Evolutionary conservation across 106 monocot species (phyloP).

Genomic region (Cymbidium sinense): DNA sequence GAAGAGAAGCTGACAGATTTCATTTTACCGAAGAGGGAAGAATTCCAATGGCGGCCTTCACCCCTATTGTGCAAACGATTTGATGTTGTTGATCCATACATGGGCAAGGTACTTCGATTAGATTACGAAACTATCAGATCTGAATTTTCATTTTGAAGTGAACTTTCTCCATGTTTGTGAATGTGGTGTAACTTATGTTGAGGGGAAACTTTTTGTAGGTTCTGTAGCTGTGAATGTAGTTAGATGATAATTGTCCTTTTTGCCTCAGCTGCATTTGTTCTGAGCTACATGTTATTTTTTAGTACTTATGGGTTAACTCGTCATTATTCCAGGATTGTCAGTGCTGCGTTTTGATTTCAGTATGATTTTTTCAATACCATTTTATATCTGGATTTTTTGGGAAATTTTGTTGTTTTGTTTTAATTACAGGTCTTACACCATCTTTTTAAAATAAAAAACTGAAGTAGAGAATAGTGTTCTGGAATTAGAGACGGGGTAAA

Average conservation of each 20-base stretch:
- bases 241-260: not conserved
- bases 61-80: slow-evolving; percentile 94
- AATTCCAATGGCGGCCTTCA: slow-evolving; percentile 84
- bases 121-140: not conserved
- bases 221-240: not conserved
- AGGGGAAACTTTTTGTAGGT: not conserved
- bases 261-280: not conserved
- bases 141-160: not conserved
- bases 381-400: not conserved
- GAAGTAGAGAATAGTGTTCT: too few relatives aligned
- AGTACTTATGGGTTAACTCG: not conserved
- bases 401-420: not conserved
- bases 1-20: slow-evolving; percentile 30
- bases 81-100: slow-evolving; percentile 89
- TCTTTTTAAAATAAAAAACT: not conserved
- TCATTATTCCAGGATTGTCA: not conserved
- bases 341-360: not conserved
- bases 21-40: slow-evolving; percentile 65
- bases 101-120: slow-evolving; percentile 74
- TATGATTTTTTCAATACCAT: not conserved
- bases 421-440: not conserved
- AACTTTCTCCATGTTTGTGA: not conserved
- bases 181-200: not conserved
- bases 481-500: too few relatives aligned
- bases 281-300: not conserved